phyloP scores from a whole-genome alignment of 371 early-diverging fungal genomes.

The Rhizopus arrhizus region DNA sequence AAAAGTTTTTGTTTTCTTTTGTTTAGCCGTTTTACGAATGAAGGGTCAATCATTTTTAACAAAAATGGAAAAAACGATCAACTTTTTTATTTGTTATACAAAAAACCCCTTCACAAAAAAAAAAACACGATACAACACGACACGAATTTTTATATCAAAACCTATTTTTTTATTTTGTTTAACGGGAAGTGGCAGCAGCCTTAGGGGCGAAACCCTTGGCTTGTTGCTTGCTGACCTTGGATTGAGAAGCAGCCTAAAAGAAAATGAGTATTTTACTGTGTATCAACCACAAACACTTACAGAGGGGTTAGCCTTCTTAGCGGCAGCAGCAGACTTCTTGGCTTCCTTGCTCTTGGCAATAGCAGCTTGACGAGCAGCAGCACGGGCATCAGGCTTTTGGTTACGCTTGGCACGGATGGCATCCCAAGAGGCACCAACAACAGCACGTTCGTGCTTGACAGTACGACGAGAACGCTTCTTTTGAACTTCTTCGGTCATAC shows the following conservation, averaged over 20 bases:
- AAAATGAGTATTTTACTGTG: conserved; percentile 5
- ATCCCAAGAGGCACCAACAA: conserved; percentile 95
- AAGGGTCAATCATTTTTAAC: too few relatives aligned
- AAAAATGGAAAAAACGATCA: background rate
- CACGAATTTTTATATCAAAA: too few relatives aligned
- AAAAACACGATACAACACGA: too few relatives aligned
- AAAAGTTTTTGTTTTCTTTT: background rate
- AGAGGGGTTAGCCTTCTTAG: conserved; percentile 72
- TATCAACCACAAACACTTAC: conserved; percentile 17
- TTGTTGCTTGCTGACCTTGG: conserved; percentile 87
- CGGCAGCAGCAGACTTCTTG: conserved; percentile 78
- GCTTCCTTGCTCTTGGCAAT: conserved; percentile 86
- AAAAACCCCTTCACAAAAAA: background rate
- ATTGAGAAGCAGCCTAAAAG: conserved; percentile 28
- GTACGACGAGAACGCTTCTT: conserved; percentile 95
- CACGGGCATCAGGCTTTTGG: conserved; percentile 94
- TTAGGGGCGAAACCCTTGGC: conserved; percentile 84
- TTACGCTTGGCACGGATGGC: conserved; percentile 94
- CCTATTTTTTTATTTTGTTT: conserved; percentile 37
- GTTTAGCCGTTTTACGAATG: too few relatives aligned
- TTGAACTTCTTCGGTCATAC: conserved; percentile 91
- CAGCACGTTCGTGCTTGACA: conserved; percentile 95
- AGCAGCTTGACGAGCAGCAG: conserved; percentile 89
- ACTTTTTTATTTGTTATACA: background rate
- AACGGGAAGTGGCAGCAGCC: conserved; percentile 88